Percentiles rank a stretch among this genome's conserved stretches.
phyloP scores from a whole-genome alignment of 495 filamentous ascomycete species.

The Xylaria acuta region DNA sequence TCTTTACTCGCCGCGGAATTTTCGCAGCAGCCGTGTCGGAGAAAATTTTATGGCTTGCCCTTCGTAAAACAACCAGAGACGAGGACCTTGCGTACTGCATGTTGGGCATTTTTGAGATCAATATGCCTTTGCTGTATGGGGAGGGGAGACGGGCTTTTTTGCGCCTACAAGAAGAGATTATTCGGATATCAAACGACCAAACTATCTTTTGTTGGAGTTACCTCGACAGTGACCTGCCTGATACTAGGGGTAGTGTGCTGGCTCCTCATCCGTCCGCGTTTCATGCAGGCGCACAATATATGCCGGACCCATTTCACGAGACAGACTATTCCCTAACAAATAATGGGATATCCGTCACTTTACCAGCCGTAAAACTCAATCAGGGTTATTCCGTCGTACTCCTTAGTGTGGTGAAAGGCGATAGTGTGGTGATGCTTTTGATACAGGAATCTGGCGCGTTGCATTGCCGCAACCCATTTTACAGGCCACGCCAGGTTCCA shows the following conservation, averaged over 20 bases:
- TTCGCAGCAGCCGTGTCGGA: not conserved
- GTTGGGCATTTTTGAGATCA: constrained; percentile 5
- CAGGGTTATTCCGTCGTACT: not conserved
- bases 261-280: not conserved
- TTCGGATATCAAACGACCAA: not conserved
- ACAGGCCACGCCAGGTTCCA: not conserved
- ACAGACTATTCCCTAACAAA: not conserved
- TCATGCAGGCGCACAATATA: not conserved
- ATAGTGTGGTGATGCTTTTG: not conserved
- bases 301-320: not conserved
- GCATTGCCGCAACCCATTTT: not conserved
- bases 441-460: not conserved
- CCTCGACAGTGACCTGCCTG: not conserved
- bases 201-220: not conserved
- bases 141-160: not conserved
- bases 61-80: not conserved
- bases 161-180: not conserved
- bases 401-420: not conserved
- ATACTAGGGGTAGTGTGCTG: not conserved
- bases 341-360: not conserved
- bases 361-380: not conserved
- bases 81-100: not conserved
- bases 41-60: not conserved
- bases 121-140: constrained; percentile 3
- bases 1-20: not conserved